phyloP scores from a whole-genome alignment of 1,284 basidiomycete species.

The Austroboletus novae-zelandiae region DNA sequence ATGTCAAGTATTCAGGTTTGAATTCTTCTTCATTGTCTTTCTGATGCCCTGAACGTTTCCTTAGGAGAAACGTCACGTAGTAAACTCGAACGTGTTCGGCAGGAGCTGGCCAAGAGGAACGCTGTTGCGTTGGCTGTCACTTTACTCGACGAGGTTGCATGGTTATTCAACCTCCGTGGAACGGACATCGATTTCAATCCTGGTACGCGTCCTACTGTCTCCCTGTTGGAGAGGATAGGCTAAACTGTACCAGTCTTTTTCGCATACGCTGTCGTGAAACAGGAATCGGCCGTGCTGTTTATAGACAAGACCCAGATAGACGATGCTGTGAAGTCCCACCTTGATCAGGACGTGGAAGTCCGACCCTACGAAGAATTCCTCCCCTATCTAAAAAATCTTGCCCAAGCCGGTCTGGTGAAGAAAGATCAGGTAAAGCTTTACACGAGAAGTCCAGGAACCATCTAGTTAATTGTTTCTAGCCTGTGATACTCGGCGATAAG shows the following conservation, averaged over 20 bases:
- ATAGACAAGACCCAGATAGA: slow-evolving; percentile 66
- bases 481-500: slow-evolving; percentile 67
- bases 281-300: slow-evolving; percentile 70
- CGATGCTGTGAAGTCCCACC: slow-evolving; percentile 53
- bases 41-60: background rate
- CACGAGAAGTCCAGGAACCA: background rate
- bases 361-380: slow-evolving; percentile 73
- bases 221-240: background rate
- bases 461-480: slow-evolving; percentile 32
- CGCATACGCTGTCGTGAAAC: slow-evolving; percentile 82
- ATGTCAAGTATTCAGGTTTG: slow-evolving; percentile 64
- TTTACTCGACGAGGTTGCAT: slow-evolving; percentile 87
- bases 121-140: slow-evolving; percentile 71
- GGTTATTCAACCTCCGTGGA: slow-evolving; percentile 94
- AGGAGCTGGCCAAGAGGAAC: slow-evolving; percentile 64
- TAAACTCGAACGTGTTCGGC: slow-evolving; percentile 69
- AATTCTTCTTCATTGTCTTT: slow-evolving; percentile 12
- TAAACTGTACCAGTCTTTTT: slow-evolving; percentile 74
- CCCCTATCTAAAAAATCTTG: slow-evolving; percentile 53
- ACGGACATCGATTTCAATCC: slow-evolving; percentile 94
- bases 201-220: slow-evolving; percentile 33
- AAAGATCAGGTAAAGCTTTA: slow-evolving; percentile 40
- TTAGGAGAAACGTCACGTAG: slow-evolving; percentile 61
- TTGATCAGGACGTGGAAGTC: slow-evolving; percentile 65
- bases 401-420: slow-evolving; percentile 43